These are phyloP conservation scores for Euphrasia arctica DNA, from an alignment of 305 asterid genomes.

Conservation along the genomic window DNA sequence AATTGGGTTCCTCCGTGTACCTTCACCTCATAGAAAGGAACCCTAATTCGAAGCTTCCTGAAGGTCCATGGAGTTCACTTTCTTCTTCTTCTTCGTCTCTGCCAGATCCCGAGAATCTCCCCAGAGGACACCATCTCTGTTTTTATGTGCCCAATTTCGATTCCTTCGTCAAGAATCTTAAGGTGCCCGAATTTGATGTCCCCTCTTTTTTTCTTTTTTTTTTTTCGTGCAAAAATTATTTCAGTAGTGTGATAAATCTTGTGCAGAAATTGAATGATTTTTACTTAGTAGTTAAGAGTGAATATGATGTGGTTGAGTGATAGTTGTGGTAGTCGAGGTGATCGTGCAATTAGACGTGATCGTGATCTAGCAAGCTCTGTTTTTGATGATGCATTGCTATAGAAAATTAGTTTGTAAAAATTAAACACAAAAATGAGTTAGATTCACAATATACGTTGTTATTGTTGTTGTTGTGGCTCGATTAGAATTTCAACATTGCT, in stretches of 20 bases:
- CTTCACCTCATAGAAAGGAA: slow-evolving; percentile 85
- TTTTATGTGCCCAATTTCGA: slow-evolving; percentile 66
- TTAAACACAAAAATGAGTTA: too few species aligned
- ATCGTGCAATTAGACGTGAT: too few species aligned
- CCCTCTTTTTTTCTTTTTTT: neutral
- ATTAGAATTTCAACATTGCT: too few species aligned
- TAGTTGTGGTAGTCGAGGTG: too few species aligned
- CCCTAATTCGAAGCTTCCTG: slow-evolving; percentile 65
- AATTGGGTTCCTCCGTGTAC: slow-evolving; percentile 50
- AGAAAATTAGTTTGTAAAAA: too few species aligned
- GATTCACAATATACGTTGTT: too few species aligned
- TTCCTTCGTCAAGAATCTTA: slow-evolving; percentile 55
- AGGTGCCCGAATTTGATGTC: slow-evolving; percentile 36
- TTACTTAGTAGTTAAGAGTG: neutral
- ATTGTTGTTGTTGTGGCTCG: too few species aligned
- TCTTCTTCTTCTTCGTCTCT: slow-evolving; percentile 34
- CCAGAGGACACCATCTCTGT: slow-evolving; percentile 86
- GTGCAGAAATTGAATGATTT: neutral
- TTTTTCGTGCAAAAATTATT: neutral
- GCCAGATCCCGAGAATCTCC: slow-evolving; percentile 54
- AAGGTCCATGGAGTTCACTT: slow-evolving; percentile 68
- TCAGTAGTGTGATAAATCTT: neutral
- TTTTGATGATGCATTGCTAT: too few species aligned
- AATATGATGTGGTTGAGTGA: too few species aligned
- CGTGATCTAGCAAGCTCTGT: too few species aligned